Base-by-base conservation (phyloP, 2,329 filamentous ascomycete genomes). In the Venturia pyrina region DNA sequence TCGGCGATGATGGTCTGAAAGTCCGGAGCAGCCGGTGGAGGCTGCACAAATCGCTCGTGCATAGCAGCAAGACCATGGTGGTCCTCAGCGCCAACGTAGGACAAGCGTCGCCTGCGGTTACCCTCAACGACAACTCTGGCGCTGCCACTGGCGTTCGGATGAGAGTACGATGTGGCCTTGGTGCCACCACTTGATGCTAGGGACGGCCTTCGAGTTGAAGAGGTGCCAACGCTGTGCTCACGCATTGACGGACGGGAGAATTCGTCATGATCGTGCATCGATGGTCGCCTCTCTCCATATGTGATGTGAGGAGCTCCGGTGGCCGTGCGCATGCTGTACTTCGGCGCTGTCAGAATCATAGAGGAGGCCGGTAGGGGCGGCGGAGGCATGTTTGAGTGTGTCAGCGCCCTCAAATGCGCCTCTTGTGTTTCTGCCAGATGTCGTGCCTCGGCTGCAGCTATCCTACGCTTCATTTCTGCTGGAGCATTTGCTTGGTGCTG, bases 161-260 rank as follows among this genome's bases (percentile, higher is more conserved):
- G 37, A 53, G 64, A 62, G 64, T 66, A 66, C 28, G 64, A 62
- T n/a, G 56, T 66, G 34, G 64, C 57, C 57, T 66, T 66, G 57
- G 64, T 62, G 21, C 40, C 64, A 48, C 64, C 64, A 28, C 64
- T 66, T 32, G 64, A 66, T n/a, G 57, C 56, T 32, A 62, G 41
- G 17, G 64, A 66, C 3, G 64, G 64, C n/a, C 64, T 59, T 28
- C 64, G 64, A 21, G n/a, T 34, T 28, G 53, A 15, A 44, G 64
- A 66, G 10, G 37, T 46, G 57, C 64, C 64, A 17, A 56, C 28
- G 21, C 53, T 62, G 17, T 34, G 56, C 5, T 56, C 41, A 28
- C 64, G 64, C 10, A 62, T 8, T 13, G 56, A 17, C 17, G 34
- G 28, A 40, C 53, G 53, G 5, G 13, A 7, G 11, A 34, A 15